A percentile compares a stretch with the other conserved stretches of the same genome.
Conservation (phyloP, 225 moss, liverwort and hornwort genomes). For the Polytrichum commune region DNA sequence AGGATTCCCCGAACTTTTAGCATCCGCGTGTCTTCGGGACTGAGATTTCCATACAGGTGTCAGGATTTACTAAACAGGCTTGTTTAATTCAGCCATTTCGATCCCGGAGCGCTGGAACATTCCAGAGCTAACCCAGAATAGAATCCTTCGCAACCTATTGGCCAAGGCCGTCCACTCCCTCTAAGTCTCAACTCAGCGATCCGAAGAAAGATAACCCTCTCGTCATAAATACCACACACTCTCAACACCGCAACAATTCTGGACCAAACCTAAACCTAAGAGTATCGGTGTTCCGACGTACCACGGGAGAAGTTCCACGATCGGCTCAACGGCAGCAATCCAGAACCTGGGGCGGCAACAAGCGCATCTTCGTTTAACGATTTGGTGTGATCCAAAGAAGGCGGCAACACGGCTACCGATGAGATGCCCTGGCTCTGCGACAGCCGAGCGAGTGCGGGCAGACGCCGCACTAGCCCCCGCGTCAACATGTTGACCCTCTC, state of each 20-base stretch:
- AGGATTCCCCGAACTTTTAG: too few species aligned
- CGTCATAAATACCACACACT: neutral
- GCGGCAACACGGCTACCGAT: constrained; percentile 8
- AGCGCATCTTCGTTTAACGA: constrained; percentile 13
- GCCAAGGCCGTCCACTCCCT: too few species aligned
- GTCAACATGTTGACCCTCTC: constrained; percentile 20
- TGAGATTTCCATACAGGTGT: too few species aligned
- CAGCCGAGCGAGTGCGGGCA: constrained; percentile 33
- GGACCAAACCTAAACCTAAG: neutral
- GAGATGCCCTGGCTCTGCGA: constrained; percentile 20
- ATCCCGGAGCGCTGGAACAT: too few species aligned
- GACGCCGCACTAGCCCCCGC: constrained; percentile 33
- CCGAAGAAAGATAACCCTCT: too few species aligned
- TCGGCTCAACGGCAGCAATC: constrained; percentile 12
- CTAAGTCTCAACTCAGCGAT: too few species aligned
- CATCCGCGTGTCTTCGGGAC: too few species aligned
- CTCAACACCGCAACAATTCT: neutral
- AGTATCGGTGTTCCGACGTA: neutral
- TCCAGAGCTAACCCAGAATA: too few species aligned
- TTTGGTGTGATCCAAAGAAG: constrained; percentile 14
- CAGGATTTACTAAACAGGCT: too few species aligned
- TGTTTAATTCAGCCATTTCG: too few species aligned
- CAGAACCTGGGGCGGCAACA: neutral
- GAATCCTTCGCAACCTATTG: too few species aligned
- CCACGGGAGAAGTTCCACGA: constrained; percentile 42